These are phyloP conservation scores for Ricinus communis DNA, from an alignment of 345 rosid species.

Conservation along the genomic window DNA sequence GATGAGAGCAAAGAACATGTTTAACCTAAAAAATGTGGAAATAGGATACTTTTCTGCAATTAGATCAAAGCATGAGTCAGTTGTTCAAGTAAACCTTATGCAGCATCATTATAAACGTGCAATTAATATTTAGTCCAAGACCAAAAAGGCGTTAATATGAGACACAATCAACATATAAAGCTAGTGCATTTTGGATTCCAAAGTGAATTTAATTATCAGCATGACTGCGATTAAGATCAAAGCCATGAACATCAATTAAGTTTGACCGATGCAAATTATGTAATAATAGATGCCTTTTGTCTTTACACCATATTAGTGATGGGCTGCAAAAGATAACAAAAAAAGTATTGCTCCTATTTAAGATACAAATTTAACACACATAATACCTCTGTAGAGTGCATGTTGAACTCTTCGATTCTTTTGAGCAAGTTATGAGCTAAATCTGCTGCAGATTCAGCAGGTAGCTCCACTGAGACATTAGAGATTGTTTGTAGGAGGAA, in stretches of 20 bases:
- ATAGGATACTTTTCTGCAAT: background rate
- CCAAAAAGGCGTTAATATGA: background rate
- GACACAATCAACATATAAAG: background rate
- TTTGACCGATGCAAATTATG: background rate
- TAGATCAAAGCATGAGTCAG: background rate
- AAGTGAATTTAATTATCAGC: background rate
- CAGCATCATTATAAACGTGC: background rate
- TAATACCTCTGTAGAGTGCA: constrained; percentile 87
- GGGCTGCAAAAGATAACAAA: background rate
- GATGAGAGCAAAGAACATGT: background rate
- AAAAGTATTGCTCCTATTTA: constrained; percentile 1
- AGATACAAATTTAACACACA: background rate
- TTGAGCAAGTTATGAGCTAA: constrained; percentile 80
- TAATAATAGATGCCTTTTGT: background rate
- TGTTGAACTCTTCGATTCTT: constrained; percentile 73
- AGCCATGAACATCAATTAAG: background rate
- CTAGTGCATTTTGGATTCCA: background rate
- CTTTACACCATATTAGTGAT: background rate
- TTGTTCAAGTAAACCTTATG: background rate
- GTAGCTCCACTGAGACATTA: constrained; percentile 80
- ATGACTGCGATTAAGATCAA: background rate
- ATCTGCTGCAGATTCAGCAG: constrained; percentile 81
- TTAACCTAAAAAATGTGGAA: background rate
- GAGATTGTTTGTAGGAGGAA: constrained; percentile 89
- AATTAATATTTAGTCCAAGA: background rate